Evolutionary conservation across 306 rosid genomes (phyloP).

Genomic region (Rubus parviflorus): DNA sequence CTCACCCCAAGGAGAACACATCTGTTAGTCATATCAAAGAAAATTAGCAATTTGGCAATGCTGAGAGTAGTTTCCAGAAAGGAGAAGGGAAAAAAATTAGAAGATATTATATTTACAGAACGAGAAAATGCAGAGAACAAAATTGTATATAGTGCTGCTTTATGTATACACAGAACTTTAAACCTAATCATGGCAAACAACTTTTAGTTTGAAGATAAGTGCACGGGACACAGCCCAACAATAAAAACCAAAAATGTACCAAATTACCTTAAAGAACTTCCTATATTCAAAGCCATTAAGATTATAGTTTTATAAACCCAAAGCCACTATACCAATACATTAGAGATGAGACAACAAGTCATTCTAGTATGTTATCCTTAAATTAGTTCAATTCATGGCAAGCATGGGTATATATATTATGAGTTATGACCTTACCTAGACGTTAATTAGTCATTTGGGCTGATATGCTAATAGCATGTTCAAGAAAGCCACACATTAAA

Average conservation of each 20-base stretch:
- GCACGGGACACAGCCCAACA: background rate
- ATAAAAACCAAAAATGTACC: background rate
- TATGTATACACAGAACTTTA: background rate
- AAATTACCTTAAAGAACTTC: background rate
- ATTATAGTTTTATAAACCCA: background rate
- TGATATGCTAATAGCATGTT: background rate
- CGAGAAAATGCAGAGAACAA: background rate
- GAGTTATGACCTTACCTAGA: background rate
- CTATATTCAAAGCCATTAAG: background rate
- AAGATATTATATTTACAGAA: background rate
- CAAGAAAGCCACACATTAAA: background rate
- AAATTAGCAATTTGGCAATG: constrained; percentile 24
- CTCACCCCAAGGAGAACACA: constrained; percentile 96
- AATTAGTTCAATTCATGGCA: background rate
- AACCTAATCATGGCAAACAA: background rate
- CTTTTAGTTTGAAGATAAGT: background rate
- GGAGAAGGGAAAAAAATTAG: background rate
- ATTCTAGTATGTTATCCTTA: background rate
- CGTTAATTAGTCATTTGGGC: background rate
- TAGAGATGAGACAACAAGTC: background rate
- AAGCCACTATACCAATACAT: background rate
- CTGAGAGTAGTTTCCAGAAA: background rate
- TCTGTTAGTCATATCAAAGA: constrained; percentile 45
- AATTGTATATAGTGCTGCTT: background rate
- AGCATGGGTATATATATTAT: background rate